Percentiles rank a stretch among this genome's conserved stretches.
Evolutionary conservation across 2,329 filamentous ascomycete species (phyloP).

Genomic region (Claviceps pusilla): DNA sequence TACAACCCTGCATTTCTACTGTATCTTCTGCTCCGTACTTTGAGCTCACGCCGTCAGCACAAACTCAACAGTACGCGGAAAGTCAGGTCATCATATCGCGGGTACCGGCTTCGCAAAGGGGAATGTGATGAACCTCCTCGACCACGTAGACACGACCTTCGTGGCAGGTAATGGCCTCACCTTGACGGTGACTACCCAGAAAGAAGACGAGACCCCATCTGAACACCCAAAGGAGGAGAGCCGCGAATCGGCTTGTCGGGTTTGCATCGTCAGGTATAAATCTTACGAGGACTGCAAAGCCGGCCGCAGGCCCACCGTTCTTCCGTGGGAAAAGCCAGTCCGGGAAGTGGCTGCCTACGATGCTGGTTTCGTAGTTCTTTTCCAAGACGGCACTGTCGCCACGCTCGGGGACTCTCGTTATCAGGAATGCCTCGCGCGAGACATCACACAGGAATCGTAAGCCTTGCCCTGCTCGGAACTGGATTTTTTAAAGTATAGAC

Average conservation of each 20-base stretch:
- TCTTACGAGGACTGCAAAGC: constrained; percentile 10
- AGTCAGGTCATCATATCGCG: background rate
- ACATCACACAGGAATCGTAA: constrained; percentile 23
- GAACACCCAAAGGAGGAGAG: background rate
- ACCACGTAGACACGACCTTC: background rate
- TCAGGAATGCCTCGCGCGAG: constrained; percentile 38
- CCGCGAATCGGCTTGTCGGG: background rate
- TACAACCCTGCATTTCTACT: background rate
- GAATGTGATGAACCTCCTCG: background rate
- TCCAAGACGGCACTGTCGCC: constrained; percentile 28
- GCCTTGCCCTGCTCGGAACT: constrained; percentile 1
- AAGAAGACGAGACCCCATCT: background rate
- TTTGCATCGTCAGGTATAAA: constrained; percentile 10
- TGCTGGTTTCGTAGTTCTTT: constrained; percentile 33
- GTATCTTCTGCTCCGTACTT: background rate
- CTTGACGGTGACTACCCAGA: background rate
- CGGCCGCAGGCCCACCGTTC: constrained; percentile 5
- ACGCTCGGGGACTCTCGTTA: constrained; percentile 47
- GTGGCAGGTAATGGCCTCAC: constrained; percentile 2
- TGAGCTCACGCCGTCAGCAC: background rate
- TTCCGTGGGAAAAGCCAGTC: constrained; percentile 14
- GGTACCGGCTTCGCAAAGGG: background rate
- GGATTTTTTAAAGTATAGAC: background rate
- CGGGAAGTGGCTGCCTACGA: constrained; percentile 32
- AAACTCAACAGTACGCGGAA: constrained; percentile 1